phyloP scores from a whole-genome alignment of 169 alveolate species.

The Plasmodium falciparum region DNA sequence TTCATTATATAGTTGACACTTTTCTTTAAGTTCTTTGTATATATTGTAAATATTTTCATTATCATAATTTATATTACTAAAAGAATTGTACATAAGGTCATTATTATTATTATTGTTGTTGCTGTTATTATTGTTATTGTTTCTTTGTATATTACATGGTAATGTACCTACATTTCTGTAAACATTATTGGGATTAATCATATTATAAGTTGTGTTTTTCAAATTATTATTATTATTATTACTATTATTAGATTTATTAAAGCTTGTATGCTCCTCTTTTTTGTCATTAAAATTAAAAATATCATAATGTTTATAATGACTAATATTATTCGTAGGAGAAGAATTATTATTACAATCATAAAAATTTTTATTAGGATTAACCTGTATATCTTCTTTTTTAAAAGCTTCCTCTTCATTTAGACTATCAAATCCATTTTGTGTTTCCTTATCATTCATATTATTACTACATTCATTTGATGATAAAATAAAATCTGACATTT shows the following conservation, averaged over 20 bases:
- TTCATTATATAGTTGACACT: constrained; percentile 21
- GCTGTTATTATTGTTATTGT: background rate
- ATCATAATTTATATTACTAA: constrained; percentile 9
- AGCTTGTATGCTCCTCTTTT: background rate
- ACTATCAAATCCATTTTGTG: too few relatives aligned
- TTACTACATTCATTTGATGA: too few relatives aligned
- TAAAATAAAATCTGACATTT: too few relatives aligned
- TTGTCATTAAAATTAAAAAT: background rate
- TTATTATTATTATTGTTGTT: background rate
- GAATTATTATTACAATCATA: too few relatives aligned
- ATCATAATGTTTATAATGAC: too few relatives aligned
- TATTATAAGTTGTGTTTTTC: background rate
- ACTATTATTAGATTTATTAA: background rate
- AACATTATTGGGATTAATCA: background rate
- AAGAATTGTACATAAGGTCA: background rate
- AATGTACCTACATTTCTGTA: background rate
- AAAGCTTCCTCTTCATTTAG: too few relatives aligned
- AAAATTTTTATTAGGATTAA: too few relatives aligned
- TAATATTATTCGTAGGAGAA: too few relatives aligned
- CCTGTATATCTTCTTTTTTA: too few relatives aligned
- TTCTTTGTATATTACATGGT: background rate
- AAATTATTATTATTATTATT: background rate
- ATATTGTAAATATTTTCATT: constrained; percentile 37
- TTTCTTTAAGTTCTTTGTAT: constrained; percentile 37
- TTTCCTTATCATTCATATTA: too few relatives aligned